phyloP scores from a whole-genome alignment of 495 filamentous ascomycete species.

The Hypoxylon fragiforme region DNA sequence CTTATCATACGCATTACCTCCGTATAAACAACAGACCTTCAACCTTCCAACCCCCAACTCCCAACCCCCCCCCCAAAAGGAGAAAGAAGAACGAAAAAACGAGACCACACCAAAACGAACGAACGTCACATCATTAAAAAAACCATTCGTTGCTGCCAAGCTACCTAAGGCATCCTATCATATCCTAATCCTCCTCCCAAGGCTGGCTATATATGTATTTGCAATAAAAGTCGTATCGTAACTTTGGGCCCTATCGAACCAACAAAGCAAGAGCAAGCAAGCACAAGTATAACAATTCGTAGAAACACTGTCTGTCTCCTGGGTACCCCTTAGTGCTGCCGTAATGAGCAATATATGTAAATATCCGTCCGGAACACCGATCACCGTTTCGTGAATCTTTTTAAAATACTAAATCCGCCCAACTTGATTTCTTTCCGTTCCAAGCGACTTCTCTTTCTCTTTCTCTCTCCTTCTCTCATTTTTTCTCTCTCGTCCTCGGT shows the following conservation, averaged over 20 bases:
- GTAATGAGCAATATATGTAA: slow-evolving; percentile 26
- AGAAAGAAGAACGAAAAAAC: too few species aligned
- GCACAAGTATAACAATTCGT: slow-evolving; percentile 16
- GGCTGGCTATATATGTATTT: too few species aligned
- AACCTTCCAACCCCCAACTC: too few species aligned
- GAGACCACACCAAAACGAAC: too few species aligned
- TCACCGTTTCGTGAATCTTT: slow-evolving; percentile 30
- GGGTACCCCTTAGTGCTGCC: slow-evolving; percentile 33
- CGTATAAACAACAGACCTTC: neutral
- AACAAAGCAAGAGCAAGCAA: too few species aligned
- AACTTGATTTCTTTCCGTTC: slow-evolving; percentile 6
- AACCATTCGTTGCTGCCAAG: too few species aligned
- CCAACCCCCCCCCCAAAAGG: too few species aligned
- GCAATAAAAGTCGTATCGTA: too few species aligned
- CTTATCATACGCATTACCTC: neutral
- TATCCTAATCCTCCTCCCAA: too few species aligned
- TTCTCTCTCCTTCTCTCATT: neutral
- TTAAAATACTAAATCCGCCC: slow-evolving; percentile 25
- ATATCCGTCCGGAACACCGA: slow-evolving; percentile 36
- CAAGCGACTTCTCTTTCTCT: neutral
- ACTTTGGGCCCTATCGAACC: slow-evolving; percentile 25
- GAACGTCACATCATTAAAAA: too few species aligned
- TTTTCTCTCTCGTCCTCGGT: neutral
- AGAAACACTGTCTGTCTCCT: slow-evolving; percentile 30
- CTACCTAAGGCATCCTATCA: too few species aligned